A percentile compares a stretch with the other conserved stretches of the same genome.
These are phyloP conservation scores for Leccinum obscurum DNA, from an alignment of 768 basidiomycete species.

Conservation along the genomic window DNA sequence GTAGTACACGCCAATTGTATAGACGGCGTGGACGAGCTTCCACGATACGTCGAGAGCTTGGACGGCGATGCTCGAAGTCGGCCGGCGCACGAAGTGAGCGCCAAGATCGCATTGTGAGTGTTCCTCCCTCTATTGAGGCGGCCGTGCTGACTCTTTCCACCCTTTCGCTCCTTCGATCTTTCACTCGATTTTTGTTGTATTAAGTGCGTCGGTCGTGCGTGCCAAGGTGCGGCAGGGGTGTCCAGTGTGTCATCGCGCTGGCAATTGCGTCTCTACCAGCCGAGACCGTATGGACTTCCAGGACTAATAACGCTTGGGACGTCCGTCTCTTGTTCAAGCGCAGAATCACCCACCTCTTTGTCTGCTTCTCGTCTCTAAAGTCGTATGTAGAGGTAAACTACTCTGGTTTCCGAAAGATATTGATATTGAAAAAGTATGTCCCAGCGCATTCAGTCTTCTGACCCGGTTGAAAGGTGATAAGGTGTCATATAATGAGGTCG, in stretches of 20 bases:
- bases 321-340: slow-evolving; percentile 82
- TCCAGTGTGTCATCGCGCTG: slow-evolving; percentile 70
- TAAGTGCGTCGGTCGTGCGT: slow-evolving; percentile 69
- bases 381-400: slow-evolving; percentile 92
- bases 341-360: slow-evolving; percentile 79
- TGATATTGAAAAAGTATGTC: slow-evolving; percentile 73
- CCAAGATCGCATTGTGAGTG: slow-evolving; percentile 78
- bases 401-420: slow-evolving; percentile 91
- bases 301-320: no score
- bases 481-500: slow-evolving; percentile 65
- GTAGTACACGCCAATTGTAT: slow-evolving; percentile 82
- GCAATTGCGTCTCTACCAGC: slow-evolving; percentile 32
- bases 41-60: slow-evolving; percentile 56
- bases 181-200: not conserved
- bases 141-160: not conserved
- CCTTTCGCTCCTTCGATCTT: no score
- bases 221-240: slow-evolving; percentile 67
- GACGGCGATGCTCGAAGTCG: slow-evolving; percentile 40
- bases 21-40: slow-evolving; percentile 62
- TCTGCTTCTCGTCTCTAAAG: slow-evolving; percentile 70
- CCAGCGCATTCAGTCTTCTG: not conserved
- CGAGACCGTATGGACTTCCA: no score
- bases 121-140: not conserved
- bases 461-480: slow-evolving; percentile 75
- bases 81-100: slow-evolving; percentile 50